A percentile compares a stretch with the other conserved stretches of the same genome.
phyloP scores from a whole-genome alignment of 176 grass and related monocot species.

The Luzula sylvatica region DNA sequence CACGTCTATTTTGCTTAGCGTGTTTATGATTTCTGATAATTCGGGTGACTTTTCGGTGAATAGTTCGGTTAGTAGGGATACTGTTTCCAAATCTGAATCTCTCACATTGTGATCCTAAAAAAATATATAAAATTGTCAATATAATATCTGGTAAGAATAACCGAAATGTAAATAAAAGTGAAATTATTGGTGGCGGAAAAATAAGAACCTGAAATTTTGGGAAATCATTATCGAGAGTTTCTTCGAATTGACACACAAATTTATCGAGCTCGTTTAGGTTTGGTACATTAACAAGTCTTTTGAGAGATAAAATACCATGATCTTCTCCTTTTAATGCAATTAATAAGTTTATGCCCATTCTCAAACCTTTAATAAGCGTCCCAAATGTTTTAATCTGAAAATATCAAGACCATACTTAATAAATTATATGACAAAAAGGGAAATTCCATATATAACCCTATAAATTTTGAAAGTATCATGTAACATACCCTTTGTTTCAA shows the following conservation, averaged over 20 bases:
- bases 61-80: slow-evolving; percentile 46
- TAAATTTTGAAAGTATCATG: slow-evolving; percentile 1
- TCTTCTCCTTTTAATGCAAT: slow-evolving; percentile 47
- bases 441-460: background rate
- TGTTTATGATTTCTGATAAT: slow-evolving; percentile 63
- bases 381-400: slow-evolving; percentile 79
- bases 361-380: slow-evolving; percentile 69
- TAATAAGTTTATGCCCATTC: slow-evolving; percentile 57
- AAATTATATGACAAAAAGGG: background rate
- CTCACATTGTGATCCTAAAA: slow-evolving; percentile 51
- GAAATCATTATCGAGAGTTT: slow-evolving; percentile 47
- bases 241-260: slow-evolving; percentile 50
- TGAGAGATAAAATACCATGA: slow-evolving; percentile 46
- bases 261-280: slow-evolving; percentile 50
- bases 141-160: slow-evolving; percentile 6
- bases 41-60: slow-evolving; percentile 56
- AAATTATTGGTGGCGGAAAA: too few species aligned
- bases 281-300: slow-evolving; percentile 56
- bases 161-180: slow-evolving; percentile 9
- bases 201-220: slow-evolving; percentile 49
- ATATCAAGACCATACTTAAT: slow-evolving; percentile 5
- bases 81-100: slow-evolving; percentile 42
- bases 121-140: slow-evolving; percentile 13
- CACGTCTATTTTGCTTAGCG: slow-evolving; percentile 63
- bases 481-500: slow-evolving; percentile 63